phyloP scores from a whole-genome alignment of 768 basidiomycete genomes.

The Boletus subcaerulescens region DNA sequence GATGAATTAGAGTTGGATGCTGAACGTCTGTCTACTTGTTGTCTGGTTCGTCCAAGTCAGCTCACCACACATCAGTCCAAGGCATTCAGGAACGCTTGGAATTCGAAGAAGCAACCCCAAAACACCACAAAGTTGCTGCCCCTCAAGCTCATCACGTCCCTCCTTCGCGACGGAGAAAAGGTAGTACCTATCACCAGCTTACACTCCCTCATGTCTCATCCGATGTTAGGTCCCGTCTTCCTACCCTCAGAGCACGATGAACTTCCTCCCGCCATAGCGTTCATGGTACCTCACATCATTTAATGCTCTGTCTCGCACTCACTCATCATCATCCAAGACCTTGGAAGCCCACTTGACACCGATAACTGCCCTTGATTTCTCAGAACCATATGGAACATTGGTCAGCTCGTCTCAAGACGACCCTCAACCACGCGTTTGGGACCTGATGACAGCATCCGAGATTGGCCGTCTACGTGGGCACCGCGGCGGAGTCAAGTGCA shows the following conservation, averaged over 20 bases:
- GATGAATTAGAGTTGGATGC: conserved; percentile 97
- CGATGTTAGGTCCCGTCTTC: conserved; percentile 77
- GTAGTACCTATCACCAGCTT: conserved; percentile 5
- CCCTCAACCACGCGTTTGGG: conserved; percentile 89
- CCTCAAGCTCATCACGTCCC: conserved; percentile 14
- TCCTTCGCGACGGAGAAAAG: conserved; percentile 35
- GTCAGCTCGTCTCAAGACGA: conserved; percentile 88
- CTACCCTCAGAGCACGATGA: conserved; percentile 97
- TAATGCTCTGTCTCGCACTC: neutral
- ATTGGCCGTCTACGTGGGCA: conserved; percentile 85
- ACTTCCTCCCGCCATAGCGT: conserved; percentile 89
- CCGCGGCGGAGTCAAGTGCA: conserved; percentile 73
- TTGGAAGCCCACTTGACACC: conserved; percentile 77
- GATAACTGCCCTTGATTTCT: conserved; percentile 89
- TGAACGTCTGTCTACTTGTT: conserved; percentile 61
- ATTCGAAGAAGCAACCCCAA: conserved; percentile 53
- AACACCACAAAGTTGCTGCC: conserved; percentile 20
- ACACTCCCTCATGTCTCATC: conserved; percentile 3
- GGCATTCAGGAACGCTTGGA: conserved; percentile 84
- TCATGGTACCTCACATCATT: conserved; percentile 66
- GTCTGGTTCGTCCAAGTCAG: neutral
- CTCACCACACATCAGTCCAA: conserved; percentile 54
- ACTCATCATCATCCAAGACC: conserved; percentile 50
- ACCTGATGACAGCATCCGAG: conserved; percentile 85
- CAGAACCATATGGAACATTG: conserved; percentile 93